Evolutionary conservation across 225 moss, liverwort and hornwort genomes (phyloP), one percentile per base, ranked within the genome.

Genomic region (Antitrichia curtipendula): DNA sequence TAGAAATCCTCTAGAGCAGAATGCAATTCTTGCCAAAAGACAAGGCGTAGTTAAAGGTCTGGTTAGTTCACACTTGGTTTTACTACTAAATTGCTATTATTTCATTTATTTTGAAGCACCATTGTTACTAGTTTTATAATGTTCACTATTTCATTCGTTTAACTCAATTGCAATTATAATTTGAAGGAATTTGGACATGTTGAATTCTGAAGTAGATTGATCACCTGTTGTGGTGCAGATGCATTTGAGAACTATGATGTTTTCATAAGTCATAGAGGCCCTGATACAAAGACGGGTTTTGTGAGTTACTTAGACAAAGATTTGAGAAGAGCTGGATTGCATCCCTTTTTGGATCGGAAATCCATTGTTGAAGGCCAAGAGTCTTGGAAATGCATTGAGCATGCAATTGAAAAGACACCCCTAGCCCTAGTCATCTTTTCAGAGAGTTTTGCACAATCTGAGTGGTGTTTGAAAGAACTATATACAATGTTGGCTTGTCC

Each of bases 1-100:
- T 12, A n/a, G n/a, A 1, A 4, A 10, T 22, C 4, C 2, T 4
- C 13, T 8, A 43, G 70, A 43, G 1, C 1, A 15, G 14, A 4
- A 50, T 15, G 16, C 10, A 57, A 22, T 4, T 9, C 56, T 4
- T 57, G 10, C 9, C 10, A 22, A 22, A 9, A 64, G 34, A 34
- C 18, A 18, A 9, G 9, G 34, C 18, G 9, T 18, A 34, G 34
- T 0, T 9, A 2, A 64, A 64, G 64, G 64, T 64, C 34, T 61
- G 29, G 14, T 28, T 61, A 28, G 7, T 29, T 29, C 6, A 28
- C 14, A 7, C 6, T 61, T 61, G 61, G 29, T 61, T 3, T 7
- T 0, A 28, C 7, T 28, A 28, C 3, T 2, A 14, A 14, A 0
- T 3, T 61, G 5, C 24, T 7, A 9, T 34, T 64, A 9, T 64